A percentile compares a stretch with the other conserved stretches of the same genome.
These are phyloP conservation scores for Rhododendron vialii DNA, from an alignment of 148 eudicot genomes.

Conservation along the genomic window DNA sequence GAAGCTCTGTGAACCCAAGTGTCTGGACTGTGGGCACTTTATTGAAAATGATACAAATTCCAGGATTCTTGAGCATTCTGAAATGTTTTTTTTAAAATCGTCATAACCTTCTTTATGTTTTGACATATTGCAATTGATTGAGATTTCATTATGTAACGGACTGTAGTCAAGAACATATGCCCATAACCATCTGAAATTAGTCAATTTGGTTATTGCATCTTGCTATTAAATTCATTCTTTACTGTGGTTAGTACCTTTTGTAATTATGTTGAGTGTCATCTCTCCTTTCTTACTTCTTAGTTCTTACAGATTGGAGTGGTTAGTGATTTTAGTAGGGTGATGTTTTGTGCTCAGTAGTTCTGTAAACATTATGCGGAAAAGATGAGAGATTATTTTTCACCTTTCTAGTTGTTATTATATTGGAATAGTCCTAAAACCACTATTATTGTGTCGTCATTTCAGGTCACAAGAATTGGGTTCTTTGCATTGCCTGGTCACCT, in stretches of 20 bases:
- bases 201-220: background rate
- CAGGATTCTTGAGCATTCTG: background rate
- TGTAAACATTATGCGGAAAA: background rate
- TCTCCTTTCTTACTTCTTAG: too few relatives aligned
- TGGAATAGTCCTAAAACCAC: background rate
- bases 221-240: background rate
- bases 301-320: background rate
- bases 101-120: background rate
- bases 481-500: conserved; percentile 95
- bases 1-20: background rate
- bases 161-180: background rate
- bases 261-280: background rate
- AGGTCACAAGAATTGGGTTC: conserved; percentile 99
- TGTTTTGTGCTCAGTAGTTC: background rate
- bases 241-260: background rate
- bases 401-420: background rate
- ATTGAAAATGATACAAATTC: background rate
- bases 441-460: conserved; percentile 1
- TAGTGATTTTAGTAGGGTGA: background rate
- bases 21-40: background rate
- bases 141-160: background rate
- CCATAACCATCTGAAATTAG: background rate
- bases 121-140: background rate
- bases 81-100: background rate
- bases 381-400: background rate